Evolutionary conservation across 2,329 filamentous ascomycete genomes (phyloP).

Genomic region (Pezicula rhizophila): DNA sequence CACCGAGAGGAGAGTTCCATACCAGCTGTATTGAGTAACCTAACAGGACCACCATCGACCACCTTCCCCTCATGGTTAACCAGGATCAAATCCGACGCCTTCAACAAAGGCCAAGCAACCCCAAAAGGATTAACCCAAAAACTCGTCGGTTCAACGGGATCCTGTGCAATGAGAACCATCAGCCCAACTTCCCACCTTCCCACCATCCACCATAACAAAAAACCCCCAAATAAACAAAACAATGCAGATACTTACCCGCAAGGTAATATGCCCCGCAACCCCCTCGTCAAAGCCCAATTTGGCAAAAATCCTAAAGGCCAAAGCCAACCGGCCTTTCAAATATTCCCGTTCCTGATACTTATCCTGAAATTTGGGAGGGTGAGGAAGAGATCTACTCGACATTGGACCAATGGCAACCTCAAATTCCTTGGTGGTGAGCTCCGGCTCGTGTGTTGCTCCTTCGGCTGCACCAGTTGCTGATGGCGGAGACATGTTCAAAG

Average conservation of each 20-base stretch:
- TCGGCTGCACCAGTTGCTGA: too few species aligned
- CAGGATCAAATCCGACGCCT: slow-evolving; percentile 60
- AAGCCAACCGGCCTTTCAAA: slow-evolving; percentile 37
- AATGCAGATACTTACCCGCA: slow-evolving; percentile 19
- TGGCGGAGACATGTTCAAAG: too few species aligned
- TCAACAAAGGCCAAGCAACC: slow-evolving; percentile 38
- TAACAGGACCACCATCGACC: slow-evolving; percentile 50
- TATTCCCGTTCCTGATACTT: slow-evolving; percentile 30
- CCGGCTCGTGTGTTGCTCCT: slow-evolving; percentile 14
- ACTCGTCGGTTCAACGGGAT: slow-evolving; percentile 27
- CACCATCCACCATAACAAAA: not conserved
- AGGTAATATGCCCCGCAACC: slow-evolving; percentile 40
- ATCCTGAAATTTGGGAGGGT: slow-evolving; percentile 20
- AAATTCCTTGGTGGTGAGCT: slow-evolving; percentile 5
- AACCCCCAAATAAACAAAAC: not conserved
- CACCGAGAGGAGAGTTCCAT: too few species aligned
- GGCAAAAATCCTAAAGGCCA: slow-evolving; percentile 42
- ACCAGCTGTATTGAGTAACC: slow-evolving; percentile 27
- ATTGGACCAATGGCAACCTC: too few species aligned
- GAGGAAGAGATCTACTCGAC: not conserved
- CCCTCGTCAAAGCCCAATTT: slow-evolving; percentile 41
- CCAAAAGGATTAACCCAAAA: slow-evolving; percentile 31
- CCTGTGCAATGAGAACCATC: slow-evolving; percentile 11
- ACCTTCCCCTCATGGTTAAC: slow-evolving; percentile 56
- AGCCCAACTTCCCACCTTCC: slow-evolving; percentile 1